phyloP scores from a whole-genome alignment of 176 grass and related monocot species.

The Avena sativa region DNA sequence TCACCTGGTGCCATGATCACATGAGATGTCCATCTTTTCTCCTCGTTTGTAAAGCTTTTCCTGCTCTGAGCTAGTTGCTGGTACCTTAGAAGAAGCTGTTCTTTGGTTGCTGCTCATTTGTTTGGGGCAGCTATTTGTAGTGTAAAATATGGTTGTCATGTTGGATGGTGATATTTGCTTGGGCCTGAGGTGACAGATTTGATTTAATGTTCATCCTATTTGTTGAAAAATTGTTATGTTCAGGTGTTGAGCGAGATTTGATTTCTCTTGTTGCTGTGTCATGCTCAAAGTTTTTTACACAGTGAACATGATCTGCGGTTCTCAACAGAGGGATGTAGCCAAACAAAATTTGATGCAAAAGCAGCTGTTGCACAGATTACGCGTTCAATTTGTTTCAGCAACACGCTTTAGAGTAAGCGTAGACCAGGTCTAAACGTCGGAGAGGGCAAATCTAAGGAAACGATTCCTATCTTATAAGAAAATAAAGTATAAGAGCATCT shows the following conservation, averaged over 20 bases:
- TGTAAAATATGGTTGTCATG: constrained; percentile 61
- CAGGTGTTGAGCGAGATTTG: not conserved
- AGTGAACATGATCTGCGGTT: not conserved
- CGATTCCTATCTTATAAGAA: too few relatives aligned
- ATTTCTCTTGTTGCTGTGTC: not conserved
- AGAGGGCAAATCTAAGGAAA: too few relatives aligned
- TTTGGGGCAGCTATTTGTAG: constrained; percentile 44
- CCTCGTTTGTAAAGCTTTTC: constrained; percentile 67
- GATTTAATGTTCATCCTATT: constrained; percentile 24
- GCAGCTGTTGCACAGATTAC: too few relatives aligned
- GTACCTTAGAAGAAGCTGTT: constrained; percentile 44
- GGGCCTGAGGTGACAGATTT: constrained; percentile 18
- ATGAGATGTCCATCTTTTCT: constrained; percentile 16
- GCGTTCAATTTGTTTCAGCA: too few relatives aligned
- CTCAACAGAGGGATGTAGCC: not conserved
- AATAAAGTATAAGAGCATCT: too few relatives aligned
- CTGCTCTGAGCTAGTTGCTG: constrained; percentile 45
- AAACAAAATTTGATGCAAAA: not conserved
- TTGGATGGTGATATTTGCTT: constrained; percentile 50
- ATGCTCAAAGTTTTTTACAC: not conserved
- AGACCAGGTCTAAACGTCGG: too few relatives aligned
- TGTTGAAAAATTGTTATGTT: constrained; percentile 8
- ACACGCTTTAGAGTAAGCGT: too few relatives aligned
- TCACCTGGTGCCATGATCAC: not conserved
- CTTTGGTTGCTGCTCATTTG: constrained; percentile 34